Conservation (phyloP, 495 filamentous ascomycete species). For the Aspergillus olivimuriae region DNA sequence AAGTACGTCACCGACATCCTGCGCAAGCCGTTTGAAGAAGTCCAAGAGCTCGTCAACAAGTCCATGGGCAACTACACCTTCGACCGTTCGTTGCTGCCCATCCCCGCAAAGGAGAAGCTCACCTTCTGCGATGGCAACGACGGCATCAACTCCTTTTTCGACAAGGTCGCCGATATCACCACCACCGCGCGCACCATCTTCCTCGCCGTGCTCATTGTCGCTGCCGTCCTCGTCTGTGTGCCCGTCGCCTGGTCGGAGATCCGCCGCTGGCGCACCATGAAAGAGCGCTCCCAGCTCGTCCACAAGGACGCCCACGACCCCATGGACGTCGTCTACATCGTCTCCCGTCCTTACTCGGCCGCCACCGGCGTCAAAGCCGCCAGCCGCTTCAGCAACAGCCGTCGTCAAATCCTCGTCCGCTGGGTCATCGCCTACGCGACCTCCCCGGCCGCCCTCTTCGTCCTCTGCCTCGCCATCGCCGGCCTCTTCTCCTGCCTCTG, state of each 20-base stretch:
- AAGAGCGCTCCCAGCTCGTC: conserved; percentile 60
- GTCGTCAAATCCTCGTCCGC: conserved; percentile 63
- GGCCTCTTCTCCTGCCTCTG: conserved; percentile 80
- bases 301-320: conserved; percentile 61
- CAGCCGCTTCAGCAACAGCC: conserved; percentile 58
- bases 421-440: conserved; percentile 89
- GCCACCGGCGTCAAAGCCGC: conserved; percentile 66
- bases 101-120: conserved; percentile 73
- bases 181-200: conserved; percentile 63
- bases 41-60: conserved; percentile 63
- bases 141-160: conserved; percentile 82
- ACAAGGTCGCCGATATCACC: conserved; percentile 54
- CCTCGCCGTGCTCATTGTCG: conserved; percentile 60
- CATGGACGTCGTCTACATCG: conserved; percentile 85
- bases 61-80: conserved; percentile 66
- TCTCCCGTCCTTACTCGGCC: conserved; percentile 69
- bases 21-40: conserved; percentile 66
- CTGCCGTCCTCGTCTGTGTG: conserved; percentile 65
- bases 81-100: conserved; percentile 66
- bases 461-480: conserved; percentile 78
- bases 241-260: conserved; percentile 78
- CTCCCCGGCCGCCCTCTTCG: conserved; percentile 75
- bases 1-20: conserved; percentile 69
- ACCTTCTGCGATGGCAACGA: conserved; percentile 84
- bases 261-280: conserved; percentile 66